These are phyloP conservation scores for Pichia inconspicua DNA, from an alignment of 1,139 yeast genomes.

Conservation along the genomic window DNA sequence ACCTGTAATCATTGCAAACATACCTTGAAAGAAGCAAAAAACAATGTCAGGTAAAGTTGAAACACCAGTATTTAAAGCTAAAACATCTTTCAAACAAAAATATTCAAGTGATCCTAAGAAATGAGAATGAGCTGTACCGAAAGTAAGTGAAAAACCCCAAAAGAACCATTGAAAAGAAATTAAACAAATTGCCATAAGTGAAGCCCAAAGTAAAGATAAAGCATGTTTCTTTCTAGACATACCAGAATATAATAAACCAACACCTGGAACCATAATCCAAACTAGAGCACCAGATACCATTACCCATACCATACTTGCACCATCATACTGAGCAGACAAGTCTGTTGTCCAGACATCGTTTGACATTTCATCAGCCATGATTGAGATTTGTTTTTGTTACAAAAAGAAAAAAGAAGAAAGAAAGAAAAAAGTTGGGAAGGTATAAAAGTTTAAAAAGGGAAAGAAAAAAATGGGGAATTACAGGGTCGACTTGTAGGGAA, in stretches of 20 bases:
- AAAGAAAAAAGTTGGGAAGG: not conserved
- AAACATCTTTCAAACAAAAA: slow-evolving; percentile 70
- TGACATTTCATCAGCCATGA: slow-evolving; percentile 7
- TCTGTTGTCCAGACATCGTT: slow-evolving; percentile 34
- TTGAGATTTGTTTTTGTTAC: not conserved
- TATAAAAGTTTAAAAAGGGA: too few species aligned
- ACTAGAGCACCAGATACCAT: slow-evolving; percentile 64
- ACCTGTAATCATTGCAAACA: slow-evolving; percentile 91
- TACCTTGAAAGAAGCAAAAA: slow-evolving; percentile 86
- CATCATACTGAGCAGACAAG: slow-evolving; percentile 64
- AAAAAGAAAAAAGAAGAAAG: not conserved
- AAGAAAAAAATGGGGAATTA: too few species aligned
- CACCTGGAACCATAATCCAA: slow-evolving; percentile 94
- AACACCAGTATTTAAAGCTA: slow-evolving; percentile 71
- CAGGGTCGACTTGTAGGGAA: too few species aligned
- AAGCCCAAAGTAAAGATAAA: slow-evolving; percentile 85
- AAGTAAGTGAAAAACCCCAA: slow-evolving; percentile 91
- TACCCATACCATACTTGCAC: slow-evolving; percentile 84
- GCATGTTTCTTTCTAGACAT: slow-evolving; percentile 90
- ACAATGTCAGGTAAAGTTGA: slow-evolving; percentile 73
- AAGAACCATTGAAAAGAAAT: slow-evolving; percentile 92
- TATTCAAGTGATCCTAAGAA: slow-evolving; percentile 76
- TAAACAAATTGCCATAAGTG: slow-evolving; percentile 76
- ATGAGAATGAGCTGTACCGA: slow-evolving; percentile 52
- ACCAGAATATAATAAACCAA: slow-evolving; percentile 86